Evolutionary conservation across 2,329 filamentous ascomycete species (phyloP), one percentile per base, ranked within the genome.

Genomic region (Hansfordia pulvinata): DNA sequence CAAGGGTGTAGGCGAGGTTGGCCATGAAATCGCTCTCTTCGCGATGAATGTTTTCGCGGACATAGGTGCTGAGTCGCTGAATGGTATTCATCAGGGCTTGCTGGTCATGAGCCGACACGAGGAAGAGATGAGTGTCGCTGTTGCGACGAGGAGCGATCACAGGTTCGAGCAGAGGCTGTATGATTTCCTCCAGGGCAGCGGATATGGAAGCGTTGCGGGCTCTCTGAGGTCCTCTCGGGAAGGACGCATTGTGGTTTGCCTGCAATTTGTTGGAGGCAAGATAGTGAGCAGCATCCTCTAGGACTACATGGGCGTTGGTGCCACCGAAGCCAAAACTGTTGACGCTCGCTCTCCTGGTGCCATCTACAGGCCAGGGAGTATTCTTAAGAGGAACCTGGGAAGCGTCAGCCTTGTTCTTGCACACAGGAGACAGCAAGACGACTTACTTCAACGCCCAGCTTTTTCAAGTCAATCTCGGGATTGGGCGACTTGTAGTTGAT

Each of bases 301-400:
- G 29, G 7, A 48, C 36, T 20, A 40, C 40, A 17, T 49, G 45
- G 0, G 34, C 39, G 25, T 50, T 50, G 3, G 44, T 35, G 1
- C 47, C 47, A 4, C 46, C 46, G 19, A 35, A 49, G 3, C 47
- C 46, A 19, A 45, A 46, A 2, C 35, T 41, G 27, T 44, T 48
- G 16, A 50, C 35, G 3, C 38, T 41, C 0, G 37, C 41, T 1
- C 45, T 33, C 2, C 33, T 28, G 0, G 40, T 17, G 10, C 29
- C 30, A 8, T 21, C 23, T 2, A 29, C 13, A 0, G 44, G 43
- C 45, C 43, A 49, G 0, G 34, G 26, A 2, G 29, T 34, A n/a
- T n/a, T n/a, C n/a, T n/a, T n/a, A n/a, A n/a, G n/a, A n/a, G n/a
- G n/a, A n/a, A n/a, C n/a, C n/a, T n/a, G n/a, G n/a, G n/a, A n/a